Conservation (phyloP, 176 grass and related monocot genomes). For the Cenchrus fungigraminus region DNA sequence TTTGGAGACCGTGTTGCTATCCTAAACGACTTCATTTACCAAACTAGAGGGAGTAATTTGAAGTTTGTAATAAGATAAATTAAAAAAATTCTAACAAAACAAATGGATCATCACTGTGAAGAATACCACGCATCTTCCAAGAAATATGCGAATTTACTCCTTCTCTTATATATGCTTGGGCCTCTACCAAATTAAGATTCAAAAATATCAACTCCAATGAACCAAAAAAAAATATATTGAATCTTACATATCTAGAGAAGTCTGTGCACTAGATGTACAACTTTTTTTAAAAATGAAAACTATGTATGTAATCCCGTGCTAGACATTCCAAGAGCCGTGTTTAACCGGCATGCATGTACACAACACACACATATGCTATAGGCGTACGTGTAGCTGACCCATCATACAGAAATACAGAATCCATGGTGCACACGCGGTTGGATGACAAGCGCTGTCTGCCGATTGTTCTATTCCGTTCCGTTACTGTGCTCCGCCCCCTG, state of each 20-base stretch:
- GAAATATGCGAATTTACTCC: neutral
- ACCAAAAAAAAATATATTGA: neutral
- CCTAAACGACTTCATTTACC: no score
- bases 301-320: neutral
- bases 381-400: no score
- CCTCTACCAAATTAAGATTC: neutral
- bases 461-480: neutral
- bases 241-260: neutral
- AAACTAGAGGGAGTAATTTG: no score
- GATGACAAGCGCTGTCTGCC: neutral
- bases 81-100: no score
- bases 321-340: neutral
- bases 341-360: neutral
- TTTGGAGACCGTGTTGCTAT: no score
- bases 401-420: neutral
- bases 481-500: neutral
- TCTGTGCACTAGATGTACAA: neutral
- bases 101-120: neutral
- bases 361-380: neutral
- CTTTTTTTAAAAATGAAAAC: neutral
- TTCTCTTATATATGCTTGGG: neutral
- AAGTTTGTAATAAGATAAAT: no score
- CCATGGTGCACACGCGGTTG: conserved; percentile 1
- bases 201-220: neutral
- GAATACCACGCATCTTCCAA: neutral